Evolutionary conservation across 2,329 filamentous ascomycete species (phyloP).

Genomic region (Colletotrichum plurivorum): DNA sequence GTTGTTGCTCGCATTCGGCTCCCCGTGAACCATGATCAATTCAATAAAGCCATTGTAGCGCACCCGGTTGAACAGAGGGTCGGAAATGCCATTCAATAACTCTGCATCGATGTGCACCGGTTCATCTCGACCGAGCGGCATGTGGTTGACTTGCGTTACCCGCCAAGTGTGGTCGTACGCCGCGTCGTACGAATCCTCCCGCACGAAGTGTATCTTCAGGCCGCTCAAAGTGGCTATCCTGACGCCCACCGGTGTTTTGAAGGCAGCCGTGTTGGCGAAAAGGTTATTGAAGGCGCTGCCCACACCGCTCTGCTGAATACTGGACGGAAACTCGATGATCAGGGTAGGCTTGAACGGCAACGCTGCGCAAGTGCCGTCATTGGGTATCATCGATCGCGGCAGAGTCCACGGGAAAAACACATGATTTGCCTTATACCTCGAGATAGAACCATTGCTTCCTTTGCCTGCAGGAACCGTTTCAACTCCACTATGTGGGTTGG

Average conservation of each 20-base stretch:
- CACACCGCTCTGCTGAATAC: constrained; percentile 52
- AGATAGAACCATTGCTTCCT: constrained; percentile 56
- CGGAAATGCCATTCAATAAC: constrained; percentile 81
- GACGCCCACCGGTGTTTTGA: constrained; percentile 44
- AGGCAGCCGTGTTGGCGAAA: constrained; percentile 51
- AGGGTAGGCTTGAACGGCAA: constrained; percentile 81
- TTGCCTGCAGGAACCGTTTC: constrained; percentile 53
- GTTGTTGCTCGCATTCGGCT: constrained; percentile 45
- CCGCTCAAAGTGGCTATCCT: constrained; percentile 63
- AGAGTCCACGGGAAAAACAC: constrained; percentile 96
- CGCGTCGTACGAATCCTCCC: constrained; percentile 65
- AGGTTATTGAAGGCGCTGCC: constrained; percentile 59
- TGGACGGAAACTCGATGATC: constrained; percentile 72
- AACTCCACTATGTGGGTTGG: constrained; percentile 69
- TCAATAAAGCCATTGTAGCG: constrained; percentile 82
- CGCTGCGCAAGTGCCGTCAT: constrained; percentile 81
- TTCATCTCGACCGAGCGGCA: constrained; percentile 88
- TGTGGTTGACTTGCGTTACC: constrained; percentile 85
- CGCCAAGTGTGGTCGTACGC: constrained; percentile 68
- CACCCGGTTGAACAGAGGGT: constrained; percentile 87
- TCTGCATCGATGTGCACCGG: constrained; percentile 85
- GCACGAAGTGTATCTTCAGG: constrained; percentile 76
- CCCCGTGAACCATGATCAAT: constrained; percentile 73
- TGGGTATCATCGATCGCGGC: constrained; percentile 80
- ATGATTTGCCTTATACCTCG: constrained; percentile 75